Evolutionary conservation across 257 asterid genomes (phyloP), one percentile per base, ranked within the genome.

Genomic region (Lycium ferocissimum): DNA sequence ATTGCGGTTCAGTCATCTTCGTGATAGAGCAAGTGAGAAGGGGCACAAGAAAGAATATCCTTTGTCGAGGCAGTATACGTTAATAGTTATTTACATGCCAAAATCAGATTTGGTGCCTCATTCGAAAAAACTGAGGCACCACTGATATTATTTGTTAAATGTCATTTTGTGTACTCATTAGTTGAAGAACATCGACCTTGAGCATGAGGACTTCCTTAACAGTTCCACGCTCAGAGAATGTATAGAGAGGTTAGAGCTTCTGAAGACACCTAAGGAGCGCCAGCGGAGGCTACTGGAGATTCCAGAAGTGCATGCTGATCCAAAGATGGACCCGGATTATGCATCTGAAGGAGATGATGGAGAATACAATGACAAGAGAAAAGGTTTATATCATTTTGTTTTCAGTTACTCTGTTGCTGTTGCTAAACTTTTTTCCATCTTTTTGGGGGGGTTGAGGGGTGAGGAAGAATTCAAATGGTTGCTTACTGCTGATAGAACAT

Each of bases 241-340:
- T 83, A 89, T 90, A 70, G 89, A 87, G 82, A 92, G 88, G 85
- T 80, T 94, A 65, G 92, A 95, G 89, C 91, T 88, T 69, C 89
- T 97, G 76, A 93, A 91, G 88, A 92, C 92, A 61, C 96, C 98
- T 0, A 93, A 92, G 89, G 98, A 95, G 87, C 93, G 93, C 81
- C 94, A 85, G 71, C 93, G 93, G 79, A 91, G 95, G 85, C 88
- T 92, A 53, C 79, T 91, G 69, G 92, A 91, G 91, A 88, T 92
- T 87, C 97, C 97, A 59, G 92, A 89, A 84, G 91, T 97, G 84
- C 97, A 94, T 63, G 89, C 93, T 86, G 99, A 93, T 90, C 96
- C 94, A 70, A 93, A 87, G 90, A 93, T 97, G 97, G 84, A 86
- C 89, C 98, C 98, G 47, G 67, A 86, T 82, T 94, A 91, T 84